Evolutionary conservation across 495 filamentous ascomycete genomes (phyloP).

Genomic region (Neurospora sp.): DNA sequence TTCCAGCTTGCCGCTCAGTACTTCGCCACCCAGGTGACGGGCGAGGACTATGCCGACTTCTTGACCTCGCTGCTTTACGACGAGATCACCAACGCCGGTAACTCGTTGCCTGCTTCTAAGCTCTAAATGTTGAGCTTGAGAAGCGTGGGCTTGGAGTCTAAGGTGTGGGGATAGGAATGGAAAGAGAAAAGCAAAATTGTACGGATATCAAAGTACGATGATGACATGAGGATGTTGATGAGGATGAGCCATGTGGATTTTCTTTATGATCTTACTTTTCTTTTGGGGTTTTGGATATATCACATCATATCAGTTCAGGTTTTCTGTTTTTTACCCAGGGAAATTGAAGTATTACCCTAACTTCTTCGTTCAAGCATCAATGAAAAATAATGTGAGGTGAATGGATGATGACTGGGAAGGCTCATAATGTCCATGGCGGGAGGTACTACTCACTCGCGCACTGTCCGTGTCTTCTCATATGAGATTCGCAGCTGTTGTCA

Average conservation of each 20-base stretch:
- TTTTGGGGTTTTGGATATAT: not conserved
- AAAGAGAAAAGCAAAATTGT: not conserved
- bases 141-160: not conserved
- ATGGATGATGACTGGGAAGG: not conserved
- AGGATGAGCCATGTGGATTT: not conserved
- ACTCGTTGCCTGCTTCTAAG: conserved; percentile 63
- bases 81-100: conserved; percentile 81
- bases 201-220: not conserved
- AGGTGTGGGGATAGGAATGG: not conserved
- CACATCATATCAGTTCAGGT: not conserved
- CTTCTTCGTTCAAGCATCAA: not conserved
- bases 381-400: not conserved
- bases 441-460: not conserved
- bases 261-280: not conserved
- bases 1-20: conserved; percentile 85
- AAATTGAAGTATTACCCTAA: not conserved
- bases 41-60: conserved; percentile 96
- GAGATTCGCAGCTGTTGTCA: not conserved
- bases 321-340: not conserved
- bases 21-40: conserved; percentile 86
- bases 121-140: conserved; percentile 39
- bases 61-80: conserved; percentile 89
- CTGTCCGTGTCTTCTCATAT: not conserved
- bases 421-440: too few relatives aligned
- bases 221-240: not conserved